A percentile compares a stretch with the other conserved stretches of the same genome.
Evolutionary conservation across 148 eudicot species (phyloP).

Genomic region (Heliamphora exappendiculata): DNA sequence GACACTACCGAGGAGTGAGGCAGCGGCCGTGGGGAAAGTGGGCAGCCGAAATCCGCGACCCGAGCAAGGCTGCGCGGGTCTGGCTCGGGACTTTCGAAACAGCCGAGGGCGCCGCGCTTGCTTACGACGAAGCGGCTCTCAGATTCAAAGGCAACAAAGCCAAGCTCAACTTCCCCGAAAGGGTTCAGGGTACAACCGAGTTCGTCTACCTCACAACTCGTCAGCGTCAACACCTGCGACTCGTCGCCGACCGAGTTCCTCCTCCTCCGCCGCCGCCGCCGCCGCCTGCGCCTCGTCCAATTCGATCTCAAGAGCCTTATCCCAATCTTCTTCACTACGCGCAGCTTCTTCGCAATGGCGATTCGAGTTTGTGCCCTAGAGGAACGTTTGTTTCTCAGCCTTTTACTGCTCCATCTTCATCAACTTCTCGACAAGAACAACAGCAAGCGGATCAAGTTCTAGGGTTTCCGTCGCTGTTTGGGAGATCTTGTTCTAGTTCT

Average conservation of each 20-base stretch:
- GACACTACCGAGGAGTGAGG: conserved; percentile 5
- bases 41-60: conserved; percentile 2
- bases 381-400: background rate
- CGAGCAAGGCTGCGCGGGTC: conserved; percentile 6
- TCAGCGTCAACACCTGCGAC: background rate
- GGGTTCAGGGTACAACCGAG: background rate
- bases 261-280: background rate
- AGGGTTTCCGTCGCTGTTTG: background rate
- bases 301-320: background rate
- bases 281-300: background rate
- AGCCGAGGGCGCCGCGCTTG: background rate
- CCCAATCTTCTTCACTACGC: background rate
- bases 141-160: conserved; percentile 5
- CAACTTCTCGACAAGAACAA: background rate
- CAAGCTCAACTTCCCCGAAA: background rate
- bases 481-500: background rate
- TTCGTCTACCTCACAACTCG: background rate
- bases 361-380: background rate
- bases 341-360: background rate
- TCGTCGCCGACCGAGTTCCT: background rate
- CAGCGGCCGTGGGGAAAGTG: conserved; percentile 7
- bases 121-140: conserved; percentile 4
- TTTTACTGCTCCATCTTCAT: background rate
- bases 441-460: background rate
- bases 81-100: background rate